Percentiles rank a stretch among this genome's conserved stretches.
Conservation (phyloP, 345 rosid species). For the Sisymbrium altissimum region DNA sequence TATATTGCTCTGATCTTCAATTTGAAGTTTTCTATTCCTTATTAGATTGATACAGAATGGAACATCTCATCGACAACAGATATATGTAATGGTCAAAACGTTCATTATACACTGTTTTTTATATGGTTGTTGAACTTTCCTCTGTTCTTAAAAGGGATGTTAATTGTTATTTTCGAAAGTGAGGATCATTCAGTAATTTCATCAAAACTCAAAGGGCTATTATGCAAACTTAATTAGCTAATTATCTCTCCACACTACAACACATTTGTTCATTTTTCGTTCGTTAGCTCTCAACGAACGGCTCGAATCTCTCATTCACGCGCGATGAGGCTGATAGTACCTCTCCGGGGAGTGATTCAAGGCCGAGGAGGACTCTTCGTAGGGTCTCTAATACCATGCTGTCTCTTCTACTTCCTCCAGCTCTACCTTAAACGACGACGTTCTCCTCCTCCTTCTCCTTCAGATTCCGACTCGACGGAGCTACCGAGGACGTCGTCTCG, state of each 20-base stretch:
- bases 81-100: background rate
- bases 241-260: too few relatives aligned
- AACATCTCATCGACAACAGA: background rate
- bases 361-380: constrained; percentile 79
- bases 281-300: constrained; percentile 25
- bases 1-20: background rate
- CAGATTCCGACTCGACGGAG: constrained; percentile 41
- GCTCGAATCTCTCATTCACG: constrained; percentile 22
- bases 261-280: too few relatives aligned
- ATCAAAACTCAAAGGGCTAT: background rate
- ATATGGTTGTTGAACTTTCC: background rate
- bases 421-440: constrained; percentile 70
- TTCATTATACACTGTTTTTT: background rate
- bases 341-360: constrained; percentile 75
- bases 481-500: constrained; percentile 57
- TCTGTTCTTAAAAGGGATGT: background rate
- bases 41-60: background rate
- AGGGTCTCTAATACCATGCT: constrained; percentile 85
- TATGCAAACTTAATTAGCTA: too few relatives aligned
- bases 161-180: background rate
- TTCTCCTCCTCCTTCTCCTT: constrained; percentile 43
- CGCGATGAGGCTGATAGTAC: constrained; percentile 84
- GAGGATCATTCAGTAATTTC: background rate
- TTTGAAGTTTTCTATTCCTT: background rate
- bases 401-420: constrained; percentile 77